Conservation (phyloP, 2,329 filamentous ascomycete species). For the Hypoxylon sp. region DNA sequence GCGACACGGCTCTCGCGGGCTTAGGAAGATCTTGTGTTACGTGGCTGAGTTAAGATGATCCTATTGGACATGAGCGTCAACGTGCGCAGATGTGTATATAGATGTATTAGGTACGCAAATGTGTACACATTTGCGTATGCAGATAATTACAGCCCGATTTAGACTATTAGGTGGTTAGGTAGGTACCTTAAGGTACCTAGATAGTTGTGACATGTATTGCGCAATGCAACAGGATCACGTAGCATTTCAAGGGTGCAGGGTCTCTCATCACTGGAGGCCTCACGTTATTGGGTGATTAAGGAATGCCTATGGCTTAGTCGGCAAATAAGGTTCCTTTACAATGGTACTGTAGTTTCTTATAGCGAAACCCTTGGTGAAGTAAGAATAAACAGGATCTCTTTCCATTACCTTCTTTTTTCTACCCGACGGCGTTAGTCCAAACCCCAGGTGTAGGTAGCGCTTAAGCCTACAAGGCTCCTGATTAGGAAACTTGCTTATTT, state of each 20-base stretch:
- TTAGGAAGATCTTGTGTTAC: not conserved
- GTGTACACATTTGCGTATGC: slow-evolving; percentile 10
- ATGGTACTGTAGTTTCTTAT: not conserved
- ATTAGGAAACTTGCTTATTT: not conserved
- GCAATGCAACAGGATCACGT: not conserved
- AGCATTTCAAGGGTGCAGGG: not conserved
- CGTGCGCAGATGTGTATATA: not conserved
- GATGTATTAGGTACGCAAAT: not conserved
- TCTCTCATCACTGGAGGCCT: not conserved
- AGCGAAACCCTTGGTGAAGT: no score
- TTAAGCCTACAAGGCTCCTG: no score
- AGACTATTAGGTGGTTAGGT: not conserved
- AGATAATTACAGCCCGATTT: not conserved
- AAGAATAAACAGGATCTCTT: not conserved
- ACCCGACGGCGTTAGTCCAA: no score
- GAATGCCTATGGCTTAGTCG: not conserved
- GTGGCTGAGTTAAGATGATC: no score
- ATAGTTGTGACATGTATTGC: not conserved
- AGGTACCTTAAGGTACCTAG: no score
- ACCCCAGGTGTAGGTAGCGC: no score
- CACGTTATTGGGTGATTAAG: not conserved
- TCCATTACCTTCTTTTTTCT: not conserved
- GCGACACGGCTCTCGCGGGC: no score
- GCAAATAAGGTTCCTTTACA: not conserved
- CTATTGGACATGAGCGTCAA: not conserved